Conservation (phyloP, 345 rosid species). For the Moringa oleifera region DNA sequence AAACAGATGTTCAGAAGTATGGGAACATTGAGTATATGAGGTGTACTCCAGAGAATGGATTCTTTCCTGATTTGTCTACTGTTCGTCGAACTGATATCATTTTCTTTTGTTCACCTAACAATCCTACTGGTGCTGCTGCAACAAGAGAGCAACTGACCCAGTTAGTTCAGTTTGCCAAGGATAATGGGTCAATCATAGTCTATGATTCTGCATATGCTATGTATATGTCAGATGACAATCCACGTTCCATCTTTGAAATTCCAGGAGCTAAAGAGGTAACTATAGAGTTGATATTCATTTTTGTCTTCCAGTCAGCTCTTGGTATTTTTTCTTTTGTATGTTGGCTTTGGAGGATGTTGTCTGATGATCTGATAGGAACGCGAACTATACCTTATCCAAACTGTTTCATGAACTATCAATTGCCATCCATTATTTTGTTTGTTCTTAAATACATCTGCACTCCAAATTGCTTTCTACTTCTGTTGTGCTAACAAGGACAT, state of each 20-base stretch:
- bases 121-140: slow-evolving; percentile 94
- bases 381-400: neutral
- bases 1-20: slow-evolving; percentile 56
- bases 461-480: neutral
- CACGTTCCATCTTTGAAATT: slow-evolving; percentile 86
- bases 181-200: slow-evolving; percentile 85
- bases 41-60: slow-evolving; percentile 90
- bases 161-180: slow-evolving; percentile 79
- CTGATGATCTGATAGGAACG: neutral
- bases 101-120: slow-evolving; percentile 94
- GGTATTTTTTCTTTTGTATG: neutral
- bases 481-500: neutral
- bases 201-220: slow-evolving; percentile 93
- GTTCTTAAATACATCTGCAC: neutral
- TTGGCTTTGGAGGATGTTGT: neutral
- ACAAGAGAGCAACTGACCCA: slow-evolving; percentile 73
- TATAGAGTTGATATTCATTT: slow-evolving; percentile 1
- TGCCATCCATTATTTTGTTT: neutral
- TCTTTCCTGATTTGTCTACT: slow-evolving; percentile 83
- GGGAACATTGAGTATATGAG: slow-evolving; percentile 88
- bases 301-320: neutral
- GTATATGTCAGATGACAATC: slow-evolving; percentile 83
- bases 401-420: neutral
- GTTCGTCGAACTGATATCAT: slow-evolving; percentile 75
- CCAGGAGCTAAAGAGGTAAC: slow-evolving; percentile 96